A percentile compares a stretch with the other conserved stretches of the same genome.
Evolutionary conservation across 176 grass and related monocot species (phyloP).

Genomic region (Carex scoparia): DNA sequence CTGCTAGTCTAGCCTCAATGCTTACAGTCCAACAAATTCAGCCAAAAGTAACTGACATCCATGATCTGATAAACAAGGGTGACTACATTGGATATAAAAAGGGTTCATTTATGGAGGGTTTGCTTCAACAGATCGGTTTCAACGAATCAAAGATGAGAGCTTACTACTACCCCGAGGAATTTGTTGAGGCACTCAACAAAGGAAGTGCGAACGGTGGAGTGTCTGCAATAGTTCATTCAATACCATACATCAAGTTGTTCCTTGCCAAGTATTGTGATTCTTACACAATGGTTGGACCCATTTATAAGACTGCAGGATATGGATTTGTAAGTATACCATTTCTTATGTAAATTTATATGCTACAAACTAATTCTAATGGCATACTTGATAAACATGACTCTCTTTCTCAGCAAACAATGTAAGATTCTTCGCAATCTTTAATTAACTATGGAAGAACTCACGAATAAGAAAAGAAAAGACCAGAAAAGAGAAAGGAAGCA

Average conservation of each 20-base stretch:
- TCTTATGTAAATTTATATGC: background rate
- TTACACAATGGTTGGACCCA: conserved; percentile 51
- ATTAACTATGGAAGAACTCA: background rate
- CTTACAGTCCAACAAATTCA: conserved; percentile 45
- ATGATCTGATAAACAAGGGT: conserved; percentile 37
- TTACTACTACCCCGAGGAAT: conserved; percentile 5
- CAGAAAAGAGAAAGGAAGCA: no score
- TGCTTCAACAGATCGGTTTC: conserved; percentile 42
- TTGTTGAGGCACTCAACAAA: conserved; percentile 31
- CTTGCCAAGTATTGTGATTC: conserved; percentile 39
- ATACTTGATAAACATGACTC: background rate
- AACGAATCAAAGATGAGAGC: conserved; percentile 24
- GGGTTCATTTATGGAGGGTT: conserved; percentile 33
- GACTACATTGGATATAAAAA: conserved; percentile 36
- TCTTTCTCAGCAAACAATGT: background rate
- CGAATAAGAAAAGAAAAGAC: background rate
- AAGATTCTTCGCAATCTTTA: background rate
- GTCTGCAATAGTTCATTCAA: conserved; percentile 35
- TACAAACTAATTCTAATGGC: background rate
- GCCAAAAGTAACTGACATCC: conserved; percentile 32
- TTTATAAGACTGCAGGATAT: conserved; percentile 48
- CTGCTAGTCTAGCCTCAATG: conserved; percentile 45
- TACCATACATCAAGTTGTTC: conserved; percentile 52
- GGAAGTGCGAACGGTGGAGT: conserved; percentile 58
- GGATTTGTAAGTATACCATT: conserved; percentile 47